Evolutionary conservation across 768 basidiomycete species (phyloP).

Genomic region (Steccherinum ochraceum): DNA sequence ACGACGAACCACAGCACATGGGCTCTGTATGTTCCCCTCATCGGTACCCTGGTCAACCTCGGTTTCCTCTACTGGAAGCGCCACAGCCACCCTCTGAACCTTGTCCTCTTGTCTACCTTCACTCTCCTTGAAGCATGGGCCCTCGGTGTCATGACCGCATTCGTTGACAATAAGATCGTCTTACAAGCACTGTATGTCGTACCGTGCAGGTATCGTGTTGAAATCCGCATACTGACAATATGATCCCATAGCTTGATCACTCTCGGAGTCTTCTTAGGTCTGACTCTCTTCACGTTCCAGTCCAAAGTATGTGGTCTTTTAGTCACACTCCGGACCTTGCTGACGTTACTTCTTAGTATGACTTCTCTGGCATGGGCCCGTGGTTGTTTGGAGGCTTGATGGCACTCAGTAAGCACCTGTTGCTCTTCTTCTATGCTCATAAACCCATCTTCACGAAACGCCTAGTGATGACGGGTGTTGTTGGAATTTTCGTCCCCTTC

Average conservation of each 20-base stretch:
- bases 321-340: not conserved
- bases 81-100: conserved; percentile 83
- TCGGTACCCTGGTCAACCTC: conserved; percentile 76
- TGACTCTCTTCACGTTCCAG: conserved; percentile 93
- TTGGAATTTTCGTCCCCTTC: conserved; percentile 87
- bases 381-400: conserved; percentile 84
- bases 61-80: conserved; percentile 88
- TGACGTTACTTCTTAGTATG: conserved; percentile 49
- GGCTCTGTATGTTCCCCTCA: conserved; percentile 73
- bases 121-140: conserved; percentile 89
- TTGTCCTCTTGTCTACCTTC: conserved; percentile 79
- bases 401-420: conserved; percentile 53
- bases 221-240: conserved; percentile 4
- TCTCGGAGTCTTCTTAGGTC: conserved; percentile 84
- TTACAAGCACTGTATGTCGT: conserved; percentile 74
- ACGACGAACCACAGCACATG: conserved; percentile 44
- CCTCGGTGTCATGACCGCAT: conserved; percentile 79
- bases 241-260: conserved; percentile 91
- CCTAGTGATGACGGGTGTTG: conserved; percentile 80
- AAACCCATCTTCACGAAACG: too few species aligned
- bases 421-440: not conserved
- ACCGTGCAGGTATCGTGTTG: not conserved
- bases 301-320: conserved; percentile 58
- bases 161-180: conserved; percentile 65
- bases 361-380: conserved; percentile 89